Evolutionary conservation across 108 stramenopile genomes (phyloP).

Genomic region (Pseudonitzschia multistriata): DNA sequence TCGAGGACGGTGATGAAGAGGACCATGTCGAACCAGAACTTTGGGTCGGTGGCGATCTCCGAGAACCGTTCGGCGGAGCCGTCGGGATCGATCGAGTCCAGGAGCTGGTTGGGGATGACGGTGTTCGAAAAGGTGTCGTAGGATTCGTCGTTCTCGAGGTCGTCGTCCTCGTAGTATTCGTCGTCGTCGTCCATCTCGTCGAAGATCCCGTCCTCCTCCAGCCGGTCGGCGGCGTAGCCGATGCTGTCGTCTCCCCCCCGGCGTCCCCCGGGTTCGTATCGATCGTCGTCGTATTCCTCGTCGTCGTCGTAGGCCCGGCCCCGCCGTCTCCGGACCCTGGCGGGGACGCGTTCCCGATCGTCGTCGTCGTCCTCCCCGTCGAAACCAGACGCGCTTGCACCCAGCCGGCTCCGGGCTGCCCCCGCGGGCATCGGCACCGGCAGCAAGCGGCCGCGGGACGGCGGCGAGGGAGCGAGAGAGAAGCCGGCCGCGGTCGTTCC

Average conservation of each 20-base stretch:
- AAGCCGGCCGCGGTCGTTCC: background rate
- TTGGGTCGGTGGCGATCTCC: constrained; percentile 46
- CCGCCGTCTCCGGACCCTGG: constrained; percentile 31
- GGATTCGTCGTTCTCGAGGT: constrained; percentile 34
- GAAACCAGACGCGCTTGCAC: background rate
- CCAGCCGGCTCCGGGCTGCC: background rate
- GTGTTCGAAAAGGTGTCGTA: constrained; percentile 42
- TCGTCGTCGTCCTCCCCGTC: constrained; percentile 29
- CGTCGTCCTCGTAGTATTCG: constrained; percentile 43
- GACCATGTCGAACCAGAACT: constrained; percentile 57
- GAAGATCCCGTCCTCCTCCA: constrained; percentile 31
- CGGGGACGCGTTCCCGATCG: constrained; percentile 20
- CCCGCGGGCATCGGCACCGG: too few relatives aligned
- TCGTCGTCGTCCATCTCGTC: constrained; percentile 36
- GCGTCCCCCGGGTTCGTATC: background rate
- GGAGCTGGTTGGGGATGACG: constrained; percentile 51
- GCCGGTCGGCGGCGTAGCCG: constrained; percentile 18
- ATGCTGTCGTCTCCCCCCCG: background rate
- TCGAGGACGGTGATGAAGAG: constrained; percentile 44
- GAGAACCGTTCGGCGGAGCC: constrained; percentile 57
- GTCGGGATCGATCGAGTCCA: constrained; percentile 65
- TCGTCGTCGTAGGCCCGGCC: constrained; percentile 11
- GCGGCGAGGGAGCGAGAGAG: background rate
- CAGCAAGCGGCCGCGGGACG: background rate
- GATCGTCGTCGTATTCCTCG: constrained; percentile 29